These are phyloP conservation scores for Odontarrhena argentea DNA, from an alignment of 345 rosid genomes.

Conservation along the genomic window DNA sequence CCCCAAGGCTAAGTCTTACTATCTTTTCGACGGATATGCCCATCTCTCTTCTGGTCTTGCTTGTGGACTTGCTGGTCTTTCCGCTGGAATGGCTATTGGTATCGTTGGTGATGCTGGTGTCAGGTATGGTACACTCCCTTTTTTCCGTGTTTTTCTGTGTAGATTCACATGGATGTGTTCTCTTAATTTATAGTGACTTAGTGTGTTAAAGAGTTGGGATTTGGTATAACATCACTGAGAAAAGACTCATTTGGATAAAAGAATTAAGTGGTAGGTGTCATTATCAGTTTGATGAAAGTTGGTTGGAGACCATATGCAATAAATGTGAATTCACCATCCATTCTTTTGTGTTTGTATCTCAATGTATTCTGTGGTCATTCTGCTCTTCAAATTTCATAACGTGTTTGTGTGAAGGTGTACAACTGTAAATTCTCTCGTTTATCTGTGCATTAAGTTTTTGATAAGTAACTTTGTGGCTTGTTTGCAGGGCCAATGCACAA, in stretches of 20 bases:
- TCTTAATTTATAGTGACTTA: not conserved
- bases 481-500: constrained; percentile 82
- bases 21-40: constrained; percentile 91
- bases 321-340: not conserved
- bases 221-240: no score
- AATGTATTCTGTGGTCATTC: not conserved
- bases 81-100: constrained; percentile 98
- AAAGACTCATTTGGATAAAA: no score
- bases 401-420: not conserved
- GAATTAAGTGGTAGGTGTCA: not conserved
- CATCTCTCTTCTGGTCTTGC: constrained; percentile 95
- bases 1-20: constrained; percentile 89
- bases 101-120: constrained; percentile 98
- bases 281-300: not conserved
- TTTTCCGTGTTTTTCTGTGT: not conserved
- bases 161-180: not conserved
- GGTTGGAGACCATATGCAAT: not conserved
- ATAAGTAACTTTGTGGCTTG: constrained; percentile 26
- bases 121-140: constrained; percentile 51
- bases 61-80: constrained; percentile 95
- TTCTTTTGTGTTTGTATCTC: no score
- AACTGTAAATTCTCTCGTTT: not conserved
- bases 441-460: not conserved
- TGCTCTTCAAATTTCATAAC: not conserved
- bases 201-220: not conserved